Evolutionary conservation across 768 basidiomycete species (phyloP), one percentile per base, ranked within the genome.

Genomic region (Amanita subjunquillea): DNA sequence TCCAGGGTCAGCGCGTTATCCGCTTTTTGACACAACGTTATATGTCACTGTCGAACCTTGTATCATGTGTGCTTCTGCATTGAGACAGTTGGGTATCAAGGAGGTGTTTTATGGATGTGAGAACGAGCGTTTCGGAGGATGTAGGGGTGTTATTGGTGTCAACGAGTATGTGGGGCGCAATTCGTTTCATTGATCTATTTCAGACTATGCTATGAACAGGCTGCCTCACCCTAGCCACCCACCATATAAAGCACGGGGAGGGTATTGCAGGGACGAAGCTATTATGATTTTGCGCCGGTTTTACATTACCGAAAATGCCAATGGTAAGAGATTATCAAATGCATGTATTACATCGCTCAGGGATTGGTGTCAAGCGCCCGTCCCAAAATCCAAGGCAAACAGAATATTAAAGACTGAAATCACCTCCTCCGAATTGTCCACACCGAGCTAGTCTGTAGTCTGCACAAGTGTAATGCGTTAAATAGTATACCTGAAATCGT

Each of bases 11-110:
- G 48, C 66, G 0, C 60, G 65, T 41, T 80, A 88, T 54, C 89
- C 90, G 4, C 76, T 99, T 15, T 74, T 76, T 0, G 73, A 79
- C 8, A 94, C 91, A 20, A 88, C 82, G 2, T 80, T 98, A 27
- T 99, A 98, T 65, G 96, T 98, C 48, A 99, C 96, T 4, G 96
- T 99, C 50, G 95, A 99, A 68, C 96, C 95, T 0, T 99, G 96
- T 68, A 92, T 98, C 65, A 98, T 98, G 96, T 99, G 96, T 58
- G 91, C 93, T 10, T 92, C 91, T 22, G 96, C 95, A 9, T 76
- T 99, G 32, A 79, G 95, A 50, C 96, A 98, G 68, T 68, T 95
- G 56, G 94, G 94, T 13, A 91, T 99, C 59, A 83, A 82, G 53
- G 76, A 85, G 57, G 95, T 97, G 5, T 87, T 82, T 55, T 98